Conservation (phyloP, 139 green algal species). For the Chlorella sp. region DNA sequence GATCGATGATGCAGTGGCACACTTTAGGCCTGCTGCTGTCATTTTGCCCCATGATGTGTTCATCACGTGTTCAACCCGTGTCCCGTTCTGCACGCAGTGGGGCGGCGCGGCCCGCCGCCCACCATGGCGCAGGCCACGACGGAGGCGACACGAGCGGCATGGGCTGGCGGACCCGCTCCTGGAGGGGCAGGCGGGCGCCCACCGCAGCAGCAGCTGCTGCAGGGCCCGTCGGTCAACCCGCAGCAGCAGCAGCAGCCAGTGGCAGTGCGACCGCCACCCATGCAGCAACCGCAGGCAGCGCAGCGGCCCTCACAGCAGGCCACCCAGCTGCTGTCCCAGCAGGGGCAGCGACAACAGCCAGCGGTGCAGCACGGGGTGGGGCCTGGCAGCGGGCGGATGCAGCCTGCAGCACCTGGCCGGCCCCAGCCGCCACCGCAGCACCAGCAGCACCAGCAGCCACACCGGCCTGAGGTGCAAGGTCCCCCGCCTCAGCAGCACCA, state of each 20-base stretch:
- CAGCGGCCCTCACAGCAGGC: neutral
- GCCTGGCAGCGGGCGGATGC: neutral
- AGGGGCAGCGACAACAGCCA: slow-evolving; percentile 13
- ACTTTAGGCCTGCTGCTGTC: too few relatives aligned
- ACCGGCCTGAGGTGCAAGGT: neutral
- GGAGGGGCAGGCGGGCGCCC: neutral
- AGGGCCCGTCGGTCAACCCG: neutral
- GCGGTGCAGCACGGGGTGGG: neutral
- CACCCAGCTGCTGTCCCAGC: slow-evolving; percentile 3
- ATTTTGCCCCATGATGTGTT: too few relatives aligned
- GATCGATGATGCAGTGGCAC: neutral
- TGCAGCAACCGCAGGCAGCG: slow-evolving; percentile 13
- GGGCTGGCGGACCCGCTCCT: neutral
- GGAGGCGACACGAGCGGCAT: neutral
- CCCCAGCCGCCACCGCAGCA: neutral
- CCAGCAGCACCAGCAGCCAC: neutral
- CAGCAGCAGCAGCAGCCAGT: slow-evolving; percentile 22
- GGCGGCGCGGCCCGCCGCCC: slow-evolving; percentile 26
- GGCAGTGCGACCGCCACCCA: slow-evolving; percentile 8
- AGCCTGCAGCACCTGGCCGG: neutral
- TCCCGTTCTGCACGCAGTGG: neutral
- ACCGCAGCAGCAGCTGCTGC: slow-evolving; percentile 22
- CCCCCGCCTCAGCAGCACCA: neutral
- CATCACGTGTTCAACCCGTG: neutral
- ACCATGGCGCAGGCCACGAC: slow-evolving; percentile 15